These are phyloP conservation scores for Erodium moschatum DNA, from an alignment of 441 rosid species.

Conservation along the genomic window DNA sequence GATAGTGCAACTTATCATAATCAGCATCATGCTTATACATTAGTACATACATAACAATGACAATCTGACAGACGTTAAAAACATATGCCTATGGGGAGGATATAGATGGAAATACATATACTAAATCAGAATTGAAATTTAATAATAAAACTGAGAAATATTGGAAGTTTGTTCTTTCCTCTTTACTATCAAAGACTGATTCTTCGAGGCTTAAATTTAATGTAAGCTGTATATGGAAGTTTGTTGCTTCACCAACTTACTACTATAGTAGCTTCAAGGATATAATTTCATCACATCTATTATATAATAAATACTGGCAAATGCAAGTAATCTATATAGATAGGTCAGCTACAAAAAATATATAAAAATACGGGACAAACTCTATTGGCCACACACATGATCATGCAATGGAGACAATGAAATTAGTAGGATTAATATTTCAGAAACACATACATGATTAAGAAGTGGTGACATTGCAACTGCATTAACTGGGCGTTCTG, in stretches of 20 bases:
- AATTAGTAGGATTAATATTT: constrained; percentile 7
- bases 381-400: too few relatives aligned
- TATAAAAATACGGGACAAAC: not conserved
- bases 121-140: not conserved
- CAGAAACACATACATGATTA: constrained; percentile 50
- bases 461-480: constrained; percentile 94
- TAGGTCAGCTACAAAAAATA: not conserved
- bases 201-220: too few relatives aligned
- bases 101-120: not conserved
- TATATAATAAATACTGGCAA: too few relatives aligned
- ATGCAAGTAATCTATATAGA: too few relatives aligned
- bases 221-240: too few relatives aligned
- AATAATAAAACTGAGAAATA: not conserved
- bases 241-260: too few relatives aligned
- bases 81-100: too few relatives aligned
- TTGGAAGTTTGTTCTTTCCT: not conserved
- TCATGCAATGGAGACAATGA: not conserved
- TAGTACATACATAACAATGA: not conserved
- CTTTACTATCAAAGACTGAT: not conserved
- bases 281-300: too few relatives aligned
- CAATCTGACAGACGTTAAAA: not conserved
- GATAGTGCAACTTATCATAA: not conserved
- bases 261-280: too few relatives aligned
- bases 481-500: constrained; percentile 78
- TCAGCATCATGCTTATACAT: not conserved